Evolutionary conservation across 2,329 filamentous ascomycete species (phyloP).

Genomic region (Fusarium sp.): DNA sequence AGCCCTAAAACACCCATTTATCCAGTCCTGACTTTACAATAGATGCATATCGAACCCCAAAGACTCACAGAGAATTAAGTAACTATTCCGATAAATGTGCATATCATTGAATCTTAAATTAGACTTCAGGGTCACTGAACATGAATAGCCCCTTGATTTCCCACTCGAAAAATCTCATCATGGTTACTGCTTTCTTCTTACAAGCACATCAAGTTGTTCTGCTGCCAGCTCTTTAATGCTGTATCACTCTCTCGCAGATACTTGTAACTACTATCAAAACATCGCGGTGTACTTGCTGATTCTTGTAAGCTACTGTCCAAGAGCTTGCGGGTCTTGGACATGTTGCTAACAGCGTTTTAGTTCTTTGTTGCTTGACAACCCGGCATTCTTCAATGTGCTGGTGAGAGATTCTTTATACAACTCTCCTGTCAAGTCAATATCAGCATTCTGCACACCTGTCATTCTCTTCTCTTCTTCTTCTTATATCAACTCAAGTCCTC

Average conservation of each 20-base stretch:
- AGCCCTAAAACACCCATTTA: too few species aligned
- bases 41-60: background rate
- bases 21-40: too few species aligned
- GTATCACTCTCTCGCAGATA: background rate
- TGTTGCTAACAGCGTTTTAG: background rate
- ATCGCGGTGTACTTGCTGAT: background rate
- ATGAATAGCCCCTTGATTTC: background rate
- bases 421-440: background rate
- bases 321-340: background rate
- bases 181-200: background rate
- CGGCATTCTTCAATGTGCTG: background rate
- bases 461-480: background rate
- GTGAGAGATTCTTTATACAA: background rate
- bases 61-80: background rate
- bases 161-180: background rate
- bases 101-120: background rate
- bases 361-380: background rate
- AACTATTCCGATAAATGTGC: background rate
- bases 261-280: background rate
- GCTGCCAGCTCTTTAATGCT: background rate
- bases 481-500: background rate
- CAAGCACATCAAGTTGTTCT: background rate
- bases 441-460: background rate
- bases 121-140: background rate
- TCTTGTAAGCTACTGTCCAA: background rate